Percentiles rank a stretch among this genome's conserved stretches.
Evolutionary conservation across 495 filamentous ascomycete genomes (phyloP).

Genomic region (Hypoxylon cercidicola): DNA sequence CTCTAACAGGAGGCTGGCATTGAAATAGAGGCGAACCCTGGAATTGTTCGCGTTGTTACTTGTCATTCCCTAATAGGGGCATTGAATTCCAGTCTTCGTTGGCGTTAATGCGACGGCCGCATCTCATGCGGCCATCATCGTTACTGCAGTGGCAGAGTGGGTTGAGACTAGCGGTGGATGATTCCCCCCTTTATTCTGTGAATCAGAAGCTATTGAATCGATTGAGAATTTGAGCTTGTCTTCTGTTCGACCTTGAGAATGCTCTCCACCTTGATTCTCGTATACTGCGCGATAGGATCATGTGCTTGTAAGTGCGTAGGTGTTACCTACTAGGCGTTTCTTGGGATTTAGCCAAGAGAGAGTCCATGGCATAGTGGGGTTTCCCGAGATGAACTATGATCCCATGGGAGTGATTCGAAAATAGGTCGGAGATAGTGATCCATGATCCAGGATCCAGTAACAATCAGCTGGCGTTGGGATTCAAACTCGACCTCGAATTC

Average conservation of each 20-base stretch:
- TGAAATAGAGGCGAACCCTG: conserved; percentile 22
- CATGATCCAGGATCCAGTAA: too few species aligned
- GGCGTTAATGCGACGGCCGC: conserved; percentile 31
- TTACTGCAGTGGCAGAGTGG: conserved; percentile 20
- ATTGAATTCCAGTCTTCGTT: conserved; percentile 24
- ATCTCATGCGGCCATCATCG: conserved; percentile 34
- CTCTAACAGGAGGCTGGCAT: conserved; percentile 26
- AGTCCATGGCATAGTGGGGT: conserved; percentile 20
- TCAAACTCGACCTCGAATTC: not conserved
- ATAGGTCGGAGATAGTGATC: conserved; percentile 17
- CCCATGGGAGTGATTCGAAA: conserved; percentile 12
- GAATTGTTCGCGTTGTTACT: conserved; percentile 17
- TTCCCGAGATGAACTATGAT: conserved; percentile 26
- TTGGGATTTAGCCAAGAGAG: conserved; percentile 19
- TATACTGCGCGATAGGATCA: conserved; percentile 14
- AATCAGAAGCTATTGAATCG: conserved; percentile 3
- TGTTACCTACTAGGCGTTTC: conserved; percentile 5
- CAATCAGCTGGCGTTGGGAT: conserved; percentile 1
- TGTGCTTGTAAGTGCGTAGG: not conserved
- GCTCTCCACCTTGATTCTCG: conserved; percentile 20
- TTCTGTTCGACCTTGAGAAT: conserved; percentile 3
- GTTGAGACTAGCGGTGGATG: conserved; percentile 39
- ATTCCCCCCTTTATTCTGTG: conserved; percentile 10
- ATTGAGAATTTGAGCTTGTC: conserved; percentile 11
- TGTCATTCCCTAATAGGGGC: conserved; percentile 27